Conservation (phyloP, 345 rosid species). For the Jatropha curcas region DNA sequence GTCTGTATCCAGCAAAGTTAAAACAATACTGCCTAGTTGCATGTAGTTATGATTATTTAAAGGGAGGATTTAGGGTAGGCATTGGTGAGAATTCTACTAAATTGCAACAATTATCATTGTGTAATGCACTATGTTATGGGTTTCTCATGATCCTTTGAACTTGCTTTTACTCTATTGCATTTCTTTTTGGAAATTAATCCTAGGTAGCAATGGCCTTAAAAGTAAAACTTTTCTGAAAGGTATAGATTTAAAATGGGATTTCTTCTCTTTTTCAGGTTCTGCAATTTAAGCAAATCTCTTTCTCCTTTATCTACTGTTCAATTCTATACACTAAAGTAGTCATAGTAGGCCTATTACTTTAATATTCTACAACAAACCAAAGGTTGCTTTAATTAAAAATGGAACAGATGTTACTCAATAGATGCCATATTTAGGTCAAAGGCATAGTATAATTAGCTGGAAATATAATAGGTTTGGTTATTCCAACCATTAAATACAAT, state of each 20-base stretch:
- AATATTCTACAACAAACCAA: not conserved
- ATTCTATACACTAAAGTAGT: too few relatives aligned
- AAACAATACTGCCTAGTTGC: constrained; percentile 21
- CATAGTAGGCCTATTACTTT: too few relatives aligned
- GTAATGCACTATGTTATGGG: not conserved
- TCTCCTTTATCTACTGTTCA: not conserved
- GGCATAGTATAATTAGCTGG: not conserved
- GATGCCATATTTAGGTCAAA: not conserved
- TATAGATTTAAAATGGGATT: not conserved
- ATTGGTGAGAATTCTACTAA: constrained; percentile 2
- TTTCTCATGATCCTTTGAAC: not conserved
- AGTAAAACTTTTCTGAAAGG: not conserved
- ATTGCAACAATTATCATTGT: constrained; percentile 5
- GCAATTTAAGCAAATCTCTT: not conserved
- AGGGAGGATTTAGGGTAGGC: constrained; percentile 1
- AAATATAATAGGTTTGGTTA: not conserved
- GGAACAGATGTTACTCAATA: not conserved
- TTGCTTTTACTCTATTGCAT: not conserved
- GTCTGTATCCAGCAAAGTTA: constrained; percentile 34
- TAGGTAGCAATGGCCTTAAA: not conserved
- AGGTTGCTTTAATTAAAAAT: not conserved
- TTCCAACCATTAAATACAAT: not conserved
- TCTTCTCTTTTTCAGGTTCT: not conserved
- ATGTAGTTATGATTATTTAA: constrained; percentile 13
- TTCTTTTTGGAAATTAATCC: not conserved